phyloP scores from a whole-genome alignment of 441 rosid genomes.

The Erysimum cheiri region DNA sequence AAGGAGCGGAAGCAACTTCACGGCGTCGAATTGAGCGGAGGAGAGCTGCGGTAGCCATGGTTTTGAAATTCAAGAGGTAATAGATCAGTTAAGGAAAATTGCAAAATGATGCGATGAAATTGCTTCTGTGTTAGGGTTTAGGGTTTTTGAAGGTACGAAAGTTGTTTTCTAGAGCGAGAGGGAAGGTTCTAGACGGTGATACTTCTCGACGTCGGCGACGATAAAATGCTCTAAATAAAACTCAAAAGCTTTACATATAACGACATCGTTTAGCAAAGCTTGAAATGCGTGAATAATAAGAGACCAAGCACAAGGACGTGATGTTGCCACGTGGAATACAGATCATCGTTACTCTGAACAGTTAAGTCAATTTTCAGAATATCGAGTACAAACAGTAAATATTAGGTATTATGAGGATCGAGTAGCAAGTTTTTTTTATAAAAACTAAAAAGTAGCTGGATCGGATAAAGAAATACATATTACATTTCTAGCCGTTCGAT shows the following conservation, averaged over 20 bases:
- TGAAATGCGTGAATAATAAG: neutral
- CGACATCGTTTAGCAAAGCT: neutral
- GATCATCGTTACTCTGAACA: neutral
- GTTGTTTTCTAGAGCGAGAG: conserved; percentile 32
- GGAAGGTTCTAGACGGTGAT: conserved; percentile 53
- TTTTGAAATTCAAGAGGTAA: conserved; percentile 1
- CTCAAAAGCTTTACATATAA: neutral
- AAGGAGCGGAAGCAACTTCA: conserved; percentile 62
- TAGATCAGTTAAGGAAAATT: neutral
- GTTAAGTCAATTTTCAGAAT: neutral
- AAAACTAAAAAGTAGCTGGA: neutral
- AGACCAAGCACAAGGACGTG: conserved; percentile 4
- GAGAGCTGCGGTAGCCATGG: conserved; percentile 75
- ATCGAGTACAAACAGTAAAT: neutral
- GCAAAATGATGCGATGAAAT: conserved; percentile 19
- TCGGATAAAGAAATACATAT: too few species aligned
- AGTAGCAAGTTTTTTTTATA: neutral
- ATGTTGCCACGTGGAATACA: conserved; percentile 34
- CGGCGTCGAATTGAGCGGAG: conserved; percentile 81
- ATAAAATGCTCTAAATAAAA: neutral
- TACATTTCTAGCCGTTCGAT: too few species aligned
- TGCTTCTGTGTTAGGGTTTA: conserved; percentile 46
- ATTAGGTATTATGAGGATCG: neutral
- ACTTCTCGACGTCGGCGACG: conserved; percentile 30
- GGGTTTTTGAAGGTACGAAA: conserved; percentile 49